A percentile compares a stretch with the other conserved stretches of the same genome.
Evolutionary conservation across 129 eudicot genomes (phyloP).

Genomic region (Chrysanthemum makinoi): DNA sequence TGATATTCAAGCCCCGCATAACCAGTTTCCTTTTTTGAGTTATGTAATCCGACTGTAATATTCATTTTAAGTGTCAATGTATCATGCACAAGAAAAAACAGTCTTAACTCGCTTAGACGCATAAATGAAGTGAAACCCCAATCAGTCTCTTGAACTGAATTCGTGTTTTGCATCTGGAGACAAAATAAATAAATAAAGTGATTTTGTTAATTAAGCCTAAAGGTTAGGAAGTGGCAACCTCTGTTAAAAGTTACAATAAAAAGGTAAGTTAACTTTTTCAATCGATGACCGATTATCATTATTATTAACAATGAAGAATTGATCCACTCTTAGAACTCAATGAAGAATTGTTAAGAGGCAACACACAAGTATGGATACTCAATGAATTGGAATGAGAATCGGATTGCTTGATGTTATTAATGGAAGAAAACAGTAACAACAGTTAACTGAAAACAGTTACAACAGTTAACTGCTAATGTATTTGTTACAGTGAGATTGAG

Average conservation of each 20-base stretch:
- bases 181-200: background rate
- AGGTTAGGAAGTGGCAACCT: background rate
- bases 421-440: too few relatives aligned
- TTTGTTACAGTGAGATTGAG: too few relatives aligned
- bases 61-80: background rate
- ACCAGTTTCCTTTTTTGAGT: conserved; percentile 91
- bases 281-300: background rate
- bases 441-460: too few relatives aligned
- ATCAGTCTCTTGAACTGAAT: background rate
- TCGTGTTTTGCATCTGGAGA: background rate
- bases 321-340: too few relatives aligned
- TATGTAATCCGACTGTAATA: conserved; percentile 43
- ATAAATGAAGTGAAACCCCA: conserved; percentile 1
- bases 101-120: background rate
- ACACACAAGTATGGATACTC: too few relatives aligned
- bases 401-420: too few relatives aligned
- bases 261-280: background rate
- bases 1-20: conserved; percentile 92
- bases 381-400: too few relatives aligned
- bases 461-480: too few relatives aligned
- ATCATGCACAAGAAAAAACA: background rate
- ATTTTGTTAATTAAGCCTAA: background rate
- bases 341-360: too few relatives aligned
- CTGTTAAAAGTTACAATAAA: too few relatives aligned
- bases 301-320: background rate